Conservation (phyloP, 1,139 yeast genomes). For the Suhomyces bribrorum region DNA sequence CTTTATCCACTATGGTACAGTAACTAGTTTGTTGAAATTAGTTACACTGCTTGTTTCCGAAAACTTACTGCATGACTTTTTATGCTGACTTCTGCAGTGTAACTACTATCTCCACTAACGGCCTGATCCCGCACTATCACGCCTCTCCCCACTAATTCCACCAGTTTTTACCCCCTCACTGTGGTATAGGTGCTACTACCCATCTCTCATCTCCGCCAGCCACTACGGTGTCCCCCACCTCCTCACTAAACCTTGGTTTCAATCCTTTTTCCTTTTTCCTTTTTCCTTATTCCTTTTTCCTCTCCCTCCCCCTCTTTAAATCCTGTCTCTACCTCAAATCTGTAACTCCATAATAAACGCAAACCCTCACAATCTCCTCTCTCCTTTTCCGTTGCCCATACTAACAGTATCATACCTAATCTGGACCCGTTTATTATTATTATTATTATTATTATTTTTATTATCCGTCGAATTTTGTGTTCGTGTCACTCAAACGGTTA, state of each 20-base stretch:
- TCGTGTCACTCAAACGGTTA: neutral
- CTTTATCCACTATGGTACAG: too few species aligned
- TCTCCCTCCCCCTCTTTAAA: too few species aligned
- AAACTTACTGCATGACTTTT: neutral
- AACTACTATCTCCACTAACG: neutral
- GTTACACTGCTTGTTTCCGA: too few species aligned
- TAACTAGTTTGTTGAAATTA: too few species aligned
- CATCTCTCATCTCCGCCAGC: neutral
- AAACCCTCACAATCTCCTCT: neutral
- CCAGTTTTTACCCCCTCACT: neutral
- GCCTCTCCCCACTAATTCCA: neutral
- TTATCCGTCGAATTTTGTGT: neutral
- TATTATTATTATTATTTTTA: too few species aligned
- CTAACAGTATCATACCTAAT: neutral
- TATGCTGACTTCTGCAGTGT: neutral
- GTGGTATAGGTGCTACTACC: too few species aligned
- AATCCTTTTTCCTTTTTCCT: too few species aligned
- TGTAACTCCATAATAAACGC: too few species aligned
- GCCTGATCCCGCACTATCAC: neutral
- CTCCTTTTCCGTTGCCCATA: neutral
- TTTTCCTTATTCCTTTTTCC: too few species aligned
- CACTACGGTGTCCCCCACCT: too few species aligned
- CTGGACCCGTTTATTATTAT: neutral
- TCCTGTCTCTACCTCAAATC: too few species aligned
- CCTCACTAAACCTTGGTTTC: too few species aligned